Percentiles rank a stretch among this genome's conserved stretches.
These are phyloP conservation scores for Kuraishia cidri DNA, from an alignment of 805 yeast genomes.

Conservation along the genomic window DNA sequence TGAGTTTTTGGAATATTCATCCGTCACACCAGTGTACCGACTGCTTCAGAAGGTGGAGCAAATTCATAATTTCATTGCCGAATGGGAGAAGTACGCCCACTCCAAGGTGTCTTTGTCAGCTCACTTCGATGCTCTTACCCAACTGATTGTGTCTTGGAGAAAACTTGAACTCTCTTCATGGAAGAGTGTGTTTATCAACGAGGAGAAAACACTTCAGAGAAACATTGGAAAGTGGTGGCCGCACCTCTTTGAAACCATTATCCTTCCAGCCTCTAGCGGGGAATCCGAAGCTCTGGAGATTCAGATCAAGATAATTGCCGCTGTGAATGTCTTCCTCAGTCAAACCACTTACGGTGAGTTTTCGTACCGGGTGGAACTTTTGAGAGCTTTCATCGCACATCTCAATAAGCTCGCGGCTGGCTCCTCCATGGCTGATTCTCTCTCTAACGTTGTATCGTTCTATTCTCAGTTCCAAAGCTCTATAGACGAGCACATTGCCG, in stretches of 20 bases:
- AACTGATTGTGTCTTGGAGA: conserved; percentile 84
- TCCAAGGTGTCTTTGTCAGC: conserved; percentile 56
- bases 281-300: conserved; percentile 23
- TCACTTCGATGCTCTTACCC: conserved; percentile 50
- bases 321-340: conserved; percentile 68
- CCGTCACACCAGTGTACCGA: conserved; percentile 66
- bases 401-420: conserved; percentile 9
- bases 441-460: conserved; percentile 51
- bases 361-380: conserved; percentile 42
- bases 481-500: conserved; percentile 34
- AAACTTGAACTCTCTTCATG: conserved; percentile 78
- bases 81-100: conserved; percentile 93
- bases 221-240: conserved; percentile 84
- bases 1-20: conserved; percentile 58
- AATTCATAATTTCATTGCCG: conserved; percentile 70
- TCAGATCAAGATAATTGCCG: conserved; percentile 33
- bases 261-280: conserved; percentile 37
- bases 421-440: conserved; percentile 23
- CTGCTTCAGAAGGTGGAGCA: conserved; percentile 80
- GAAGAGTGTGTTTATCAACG: conserved; percentile 66
- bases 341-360: conserved; percentile 76
- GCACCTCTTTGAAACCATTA: conserved; percentile 74
- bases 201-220: conserved; percentile 37
- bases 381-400: conserved; percentile 60
- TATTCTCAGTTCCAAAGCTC: conserved; percentile 55